phyloP scores from a whole-genome alignment of 306 rosid genomes.

The Glycine tomentella region DNA sequence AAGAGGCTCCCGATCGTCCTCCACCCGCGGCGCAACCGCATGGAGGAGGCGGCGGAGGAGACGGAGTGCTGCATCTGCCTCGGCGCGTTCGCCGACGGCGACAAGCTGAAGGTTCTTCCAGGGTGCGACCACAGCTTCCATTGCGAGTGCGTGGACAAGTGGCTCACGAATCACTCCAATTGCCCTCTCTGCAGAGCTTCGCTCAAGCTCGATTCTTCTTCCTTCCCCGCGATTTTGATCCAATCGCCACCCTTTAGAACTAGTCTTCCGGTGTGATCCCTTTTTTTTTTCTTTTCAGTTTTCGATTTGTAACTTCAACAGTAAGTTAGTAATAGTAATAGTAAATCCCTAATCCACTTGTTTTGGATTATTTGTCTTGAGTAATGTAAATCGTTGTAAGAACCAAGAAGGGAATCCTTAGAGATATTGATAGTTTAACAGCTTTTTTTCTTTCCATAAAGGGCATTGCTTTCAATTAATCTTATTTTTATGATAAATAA shows the following conservation, averaged over 20 bases:
- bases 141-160: constrained; percentile 80
- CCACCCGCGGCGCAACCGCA: constrained; percentile 40
- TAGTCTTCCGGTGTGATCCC: neutral
- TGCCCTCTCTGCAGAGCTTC: constrained; percentile 90
- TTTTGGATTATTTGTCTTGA: constrained; percentile 14
- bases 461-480: too few species aligned
- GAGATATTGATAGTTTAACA: neutral
- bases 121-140: constrained; percentile 74
- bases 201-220: constrained; percentile 52
- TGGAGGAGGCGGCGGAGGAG: constrained; percentile 31
- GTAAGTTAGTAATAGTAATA: neutral
- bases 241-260: constrained; percentile 55
- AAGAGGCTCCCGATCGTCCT: constrained; percentile 62
- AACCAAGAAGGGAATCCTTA: neutral
- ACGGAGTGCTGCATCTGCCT: constrained; percentile 86
- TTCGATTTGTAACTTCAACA: neutral
- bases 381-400: constrained; percentile 20
- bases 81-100: constrained; percentile 68
- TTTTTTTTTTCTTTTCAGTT: neutral
- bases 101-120: constrained; percentile 78
- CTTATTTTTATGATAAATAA: too few species aligned
- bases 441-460: too few species aligned
- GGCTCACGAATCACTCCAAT: constrained; percentile 75
- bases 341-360: neutral
- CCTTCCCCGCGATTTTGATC: constrained; percentile 51